Evolutionary conservation across 78 protist species (phyloP).

Genomic region (Reticulomyxa filosa): DNA sequence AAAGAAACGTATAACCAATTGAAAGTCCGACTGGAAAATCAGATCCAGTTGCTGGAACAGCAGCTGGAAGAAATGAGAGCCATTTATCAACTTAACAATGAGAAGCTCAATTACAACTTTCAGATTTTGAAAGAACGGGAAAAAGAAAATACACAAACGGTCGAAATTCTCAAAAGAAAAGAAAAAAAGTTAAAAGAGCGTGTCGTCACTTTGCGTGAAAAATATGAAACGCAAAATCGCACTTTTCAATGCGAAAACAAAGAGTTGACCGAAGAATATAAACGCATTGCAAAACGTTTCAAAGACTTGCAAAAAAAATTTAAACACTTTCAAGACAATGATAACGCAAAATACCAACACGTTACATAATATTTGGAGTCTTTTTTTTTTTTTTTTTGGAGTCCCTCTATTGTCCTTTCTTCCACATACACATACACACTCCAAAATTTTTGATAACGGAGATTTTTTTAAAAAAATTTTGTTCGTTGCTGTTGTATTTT

Average conservation of each 20-base stretch:
- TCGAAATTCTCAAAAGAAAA: conserved; percentile 30
- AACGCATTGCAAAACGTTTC: conserved; percentile 42
- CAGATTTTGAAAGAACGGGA: conserved; percentile 39
- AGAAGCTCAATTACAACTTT: conserved; percentile 51
- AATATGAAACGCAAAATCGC: not conserved
- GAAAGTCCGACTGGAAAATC: conserved; percentile 30
- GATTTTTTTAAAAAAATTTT: not conserved
- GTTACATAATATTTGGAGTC: conserved; percentile 43
- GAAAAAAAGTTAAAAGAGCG: conserved; percentile 21
- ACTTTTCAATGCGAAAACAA: not conserved
- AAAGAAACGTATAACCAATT: conserved; percentile 33
- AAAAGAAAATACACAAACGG: conserved; percentile 31
- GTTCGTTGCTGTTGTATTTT: not conserved
- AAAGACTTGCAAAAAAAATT: conserved; percentile 45
- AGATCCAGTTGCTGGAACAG: conserved; percentile 33
- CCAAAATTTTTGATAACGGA: not conserved
- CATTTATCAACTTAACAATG: conserved; percentile 40
- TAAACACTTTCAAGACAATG: conserved; percentile 33
- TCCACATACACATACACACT: not conserved
- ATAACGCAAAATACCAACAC: conserved; percentile 22
- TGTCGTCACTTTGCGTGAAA: conserved; percentile 8
- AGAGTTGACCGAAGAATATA: conserved; percentile 39
- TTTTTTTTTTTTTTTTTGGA: conserved; percentile 23
- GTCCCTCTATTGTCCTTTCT: not conserved
- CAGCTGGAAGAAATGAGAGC: conserved; percentile 32